Evolutionary conservation across 768 basidiomycete genomes (phyloP).

Genomic region (Cantharellus anzutake): DNA sequence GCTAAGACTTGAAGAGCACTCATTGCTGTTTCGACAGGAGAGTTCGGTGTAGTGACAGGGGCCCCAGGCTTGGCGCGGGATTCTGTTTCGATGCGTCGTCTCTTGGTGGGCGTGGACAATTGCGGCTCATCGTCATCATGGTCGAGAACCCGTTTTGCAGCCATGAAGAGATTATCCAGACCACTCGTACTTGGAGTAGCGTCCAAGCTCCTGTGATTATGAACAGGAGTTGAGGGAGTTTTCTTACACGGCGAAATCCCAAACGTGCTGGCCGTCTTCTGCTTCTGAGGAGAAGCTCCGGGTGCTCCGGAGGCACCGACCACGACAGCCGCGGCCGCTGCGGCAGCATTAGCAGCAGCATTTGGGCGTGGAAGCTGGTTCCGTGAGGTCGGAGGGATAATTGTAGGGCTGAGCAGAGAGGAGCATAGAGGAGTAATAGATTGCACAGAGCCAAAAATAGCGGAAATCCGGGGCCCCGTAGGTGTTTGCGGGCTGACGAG

Average conservation of each 20-base stretch:
- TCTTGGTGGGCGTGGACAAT: constrained; percentile 1
- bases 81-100: constrained; percentile 1
- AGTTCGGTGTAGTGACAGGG: neutral
- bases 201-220: no score
- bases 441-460: neutral
- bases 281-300: neutral
- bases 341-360: neutral
- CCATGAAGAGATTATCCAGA: constrained; percentile 7
- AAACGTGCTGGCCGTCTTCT: neutral
- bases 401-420: neutral
- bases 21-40: constrained; percentile 1
- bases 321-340: neutral
- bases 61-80: no score
- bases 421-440: neutral
- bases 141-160: neutral
- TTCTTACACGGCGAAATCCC: no score
- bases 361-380: neutral
- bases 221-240: no score
- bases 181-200: neutral
- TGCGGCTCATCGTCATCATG: neutral
- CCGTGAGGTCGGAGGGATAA: neutral
- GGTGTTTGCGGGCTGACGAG: neutral
- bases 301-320: neutral
- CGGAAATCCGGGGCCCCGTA: neutral
- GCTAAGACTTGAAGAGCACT: constrained; percentile 9